These are phyloP conservation scores for Pichia sp. DNA, from an alignment of 1,139 yeast genomes.

Conservation along the genomic window DNA sequence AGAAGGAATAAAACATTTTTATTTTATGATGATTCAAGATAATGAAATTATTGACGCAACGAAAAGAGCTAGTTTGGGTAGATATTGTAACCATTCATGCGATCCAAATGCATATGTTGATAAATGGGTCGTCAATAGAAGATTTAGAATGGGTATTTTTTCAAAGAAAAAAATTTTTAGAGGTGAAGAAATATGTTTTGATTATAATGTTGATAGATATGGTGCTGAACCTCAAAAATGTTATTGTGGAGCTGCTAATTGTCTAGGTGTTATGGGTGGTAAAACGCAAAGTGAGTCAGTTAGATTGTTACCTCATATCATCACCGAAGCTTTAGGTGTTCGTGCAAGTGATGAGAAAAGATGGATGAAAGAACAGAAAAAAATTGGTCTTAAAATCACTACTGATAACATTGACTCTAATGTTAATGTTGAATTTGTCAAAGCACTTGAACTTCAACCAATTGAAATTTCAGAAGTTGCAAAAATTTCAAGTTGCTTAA, in stretches of 20 bases:
- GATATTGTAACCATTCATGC: slow-evolving; percentile 94
- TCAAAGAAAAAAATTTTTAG: slow-evolving; percentile 64
- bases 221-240: slow-evolving; percentile 95
- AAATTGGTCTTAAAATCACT: slow-evolving; percentile 38
- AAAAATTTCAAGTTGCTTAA: slow-evolving; percentile 72
- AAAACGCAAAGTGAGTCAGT: slow-evolving; percentile 94
- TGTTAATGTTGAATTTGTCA: slow-evolving; percentile 61
- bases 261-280: slow-evolving; percentile 92
- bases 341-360: slow-evolving; percentile 54
- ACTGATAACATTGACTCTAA: slow-evolving; percentile 52
- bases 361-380: slow-evolving; percentile 59
- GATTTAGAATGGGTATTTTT: slow-evolving; percentile 90
- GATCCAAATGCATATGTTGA: slow-evolving; percentile 91
- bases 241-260: slow-evolving; percentile 88
- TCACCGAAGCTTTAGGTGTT: slow-evolving; percentile 83
- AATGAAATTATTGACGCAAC: slow-evolving; percentile 96
- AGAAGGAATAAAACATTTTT: slow-evolving; percentile 72
- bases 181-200: slow-evolving; percentile 93
- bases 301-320: slow-evolving; percentile 70
- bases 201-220: slow-evolving; percentile 92
- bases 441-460: slow-evolving; percentile 48
- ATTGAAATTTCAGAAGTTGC: slow-evolving; percentile 59
- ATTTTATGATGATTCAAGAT: slow-evolving; percentile 94
- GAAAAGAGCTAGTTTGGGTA: slow-evolving; percentile 73
- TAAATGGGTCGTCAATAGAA: slow-evolving; percentile 94